These are phyloP conservation scores for Crassisporium funariophilum DNA, from an alignment of 768 basidiomycete genomes.

Conservation along the genomic window DNA sequence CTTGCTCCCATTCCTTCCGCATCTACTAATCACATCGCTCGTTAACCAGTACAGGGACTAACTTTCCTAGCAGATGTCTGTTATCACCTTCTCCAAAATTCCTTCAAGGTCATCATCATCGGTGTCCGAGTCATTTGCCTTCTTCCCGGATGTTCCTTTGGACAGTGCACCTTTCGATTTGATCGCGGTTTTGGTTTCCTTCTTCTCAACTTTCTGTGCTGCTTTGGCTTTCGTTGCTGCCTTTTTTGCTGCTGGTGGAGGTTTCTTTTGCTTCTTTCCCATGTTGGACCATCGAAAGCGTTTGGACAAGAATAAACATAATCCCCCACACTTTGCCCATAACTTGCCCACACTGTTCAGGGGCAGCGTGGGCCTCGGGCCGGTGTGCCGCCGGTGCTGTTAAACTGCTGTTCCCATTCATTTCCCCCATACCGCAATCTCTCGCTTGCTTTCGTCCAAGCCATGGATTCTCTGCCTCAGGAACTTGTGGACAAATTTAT, in stretches of 20 bases:
- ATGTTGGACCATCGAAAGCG: not conserved
- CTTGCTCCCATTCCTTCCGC: slow-evolving; percentile 80
- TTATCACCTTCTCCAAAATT: slow-evolving; percentile 74
- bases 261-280: slow-evolving; percentile 69
- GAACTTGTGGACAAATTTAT: no score
- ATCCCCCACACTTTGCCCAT: no score
- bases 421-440: no score
- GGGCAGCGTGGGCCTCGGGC: no score
- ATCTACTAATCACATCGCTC: slow-evolving; percentile 65
- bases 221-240: slow-evolving; percentile 33
- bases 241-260: slow-evolving; percentile 5
- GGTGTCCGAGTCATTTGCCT: slow-evolving; percentile 49
- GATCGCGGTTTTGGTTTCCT: not conserved
- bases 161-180: slow-evolving; percentile 9
- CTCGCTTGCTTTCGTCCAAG: no score
- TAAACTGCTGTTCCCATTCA: no score
- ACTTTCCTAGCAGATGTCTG: slow-evolving; percentile 7
- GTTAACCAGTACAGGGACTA: not conserved
- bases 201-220: not conserved
- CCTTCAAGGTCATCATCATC: slow-evolving; percentile 81
- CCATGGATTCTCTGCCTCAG: no score
- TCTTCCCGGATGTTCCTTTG: slow-evolving; percentile 20
- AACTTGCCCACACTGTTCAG: no score
- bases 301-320: no score
- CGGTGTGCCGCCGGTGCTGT: no score